Conservation (phyloP, 805 yeast genomes). For the Metschnikowia similis region DNA sequence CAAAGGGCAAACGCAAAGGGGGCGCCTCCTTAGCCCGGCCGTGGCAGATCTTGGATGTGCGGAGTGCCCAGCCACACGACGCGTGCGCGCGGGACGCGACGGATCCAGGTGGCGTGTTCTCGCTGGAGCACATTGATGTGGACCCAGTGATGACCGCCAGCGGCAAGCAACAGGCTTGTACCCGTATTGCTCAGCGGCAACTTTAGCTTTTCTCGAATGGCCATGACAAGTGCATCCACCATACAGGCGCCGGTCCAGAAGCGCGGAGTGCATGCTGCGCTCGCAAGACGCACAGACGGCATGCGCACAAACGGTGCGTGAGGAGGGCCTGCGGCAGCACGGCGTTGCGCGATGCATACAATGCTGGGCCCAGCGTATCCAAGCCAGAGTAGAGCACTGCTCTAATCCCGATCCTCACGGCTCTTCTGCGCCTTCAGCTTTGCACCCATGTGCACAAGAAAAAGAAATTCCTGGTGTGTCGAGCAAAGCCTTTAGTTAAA, state of each 20-base stretch:
- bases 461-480: not conserved
- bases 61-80: no score
- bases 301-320: conserved; percentile 2
- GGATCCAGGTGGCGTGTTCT: not conserved
- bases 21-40: no score
- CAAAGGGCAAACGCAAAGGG: no score
- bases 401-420: not conserved
- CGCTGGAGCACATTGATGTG: not conserved
- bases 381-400: not conserved
- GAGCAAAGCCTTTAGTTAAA: not conserved
- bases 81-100: no score
- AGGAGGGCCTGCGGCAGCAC: not conserved
- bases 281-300: not conserved
- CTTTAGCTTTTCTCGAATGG: not conserved
- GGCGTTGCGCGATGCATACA: conserved; percentile 3
- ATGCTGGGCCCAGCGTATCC: not conserved
- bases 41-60: not conserved
- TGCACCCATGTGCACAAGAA: not conserved
- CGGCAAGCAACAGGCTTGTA: no score
- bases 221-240: not conserved
- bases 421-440: not conserved
- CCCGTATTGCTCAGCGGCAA: not conserved
- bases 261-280: not conserved
- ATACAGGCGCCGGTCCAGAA: not conserved
- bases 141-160: not conserved